Evolutionary conservation across 495 filamentous ascomycete genomes (phyloP).

Genomic region (Xylaria bambusicola): DNA sequence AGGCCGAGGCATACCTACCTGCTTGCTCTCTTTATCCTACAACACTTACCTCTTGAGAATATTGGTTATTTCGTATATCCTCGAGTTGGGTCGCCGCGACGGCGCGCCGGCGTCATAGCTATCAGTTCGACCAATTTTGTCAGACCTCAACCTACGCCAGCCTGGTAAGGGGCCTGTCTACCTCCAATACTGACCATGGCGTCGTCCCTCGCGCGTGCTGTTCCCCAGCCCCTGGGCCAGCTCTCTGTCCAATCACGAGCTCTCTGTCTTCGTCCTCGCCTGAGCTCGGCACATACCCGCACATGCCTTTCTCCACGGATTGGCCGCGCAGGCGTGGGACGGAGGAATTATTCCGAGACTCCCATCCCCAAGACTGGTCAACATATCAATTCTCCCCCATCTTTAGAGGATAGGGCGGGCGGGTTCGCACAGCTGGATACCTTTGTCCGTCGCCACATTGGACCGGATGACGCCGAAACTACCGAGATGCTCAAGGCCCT

Average conservation of each 20-base stretch:
- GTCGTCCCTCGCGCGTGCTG: conserved; percentile 21
- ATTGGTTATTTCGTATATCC: too few species aligned
- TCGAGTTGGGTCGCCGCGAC: neutral
- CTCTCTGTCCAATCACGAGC: conserved; percentile 27
- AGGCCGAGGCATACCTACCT: conserved; percentile 8
- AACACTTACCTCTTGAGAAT: too few species aligned
- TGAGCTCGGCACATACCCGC: conserved; percentile 20
- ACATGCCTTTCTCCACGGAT: too few species aligned
- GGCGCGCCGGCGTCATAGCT: too few species aligned
- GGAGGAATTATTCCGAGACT: conserved; percentile 18
- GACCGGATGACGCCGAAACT: conserved; percentile 72
- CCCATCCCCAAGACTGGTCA: conserved; percentile 10
- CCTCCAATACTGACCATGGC: conserved; percentile 30
- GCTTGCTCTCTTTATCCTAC: neutral
- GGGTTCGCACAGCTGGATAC: conserved; percentile 28
- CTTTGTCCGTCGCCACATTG: conserved; percentile 90
- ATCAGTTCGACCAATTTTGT: too few species aligned
- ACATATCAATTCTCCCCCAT: conserved; percentile 10
- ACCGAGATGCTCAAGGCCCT: conserved; percentile 80
- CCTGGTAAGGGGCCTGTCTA: too few species aligned
- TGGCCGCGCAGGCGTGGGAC: too few species aligned
- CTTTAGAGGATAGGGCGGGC: neutral
- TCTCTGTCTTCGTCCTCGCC: conserved; percentile 21
- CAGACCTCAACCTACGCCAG: too few species aligned
- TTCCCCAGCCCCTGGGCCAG: conserved; percentile 32